Evolutionary conservation across 139 green algal genomes (phyloP).

Genomic region (Coelastrella sp.): DNA sequence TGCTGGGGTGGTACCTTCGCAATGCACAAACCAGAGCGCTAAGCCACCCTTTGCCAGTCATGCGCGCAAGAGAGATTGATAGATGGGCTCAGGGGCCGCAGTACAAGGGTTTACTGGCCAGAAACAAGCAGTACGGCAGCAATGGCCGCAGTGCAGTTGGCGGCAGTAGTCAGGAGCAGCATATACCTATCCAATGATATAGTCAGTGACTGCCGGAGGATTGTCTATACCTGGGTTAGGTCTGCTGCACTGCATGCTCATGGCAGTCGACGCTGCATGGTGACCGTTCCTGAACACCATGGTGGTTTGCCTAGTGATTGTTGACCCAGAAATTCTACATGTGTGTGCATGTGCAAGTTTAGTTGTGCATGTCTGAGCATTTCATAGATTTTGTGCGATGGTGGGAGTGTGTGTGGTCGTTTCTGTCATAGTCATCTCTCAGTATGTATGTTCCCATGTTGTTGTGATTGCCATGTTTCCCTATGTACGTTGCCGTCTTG

Average conservation of each 20-base stretch:
- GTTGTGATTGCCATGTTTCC: no score
- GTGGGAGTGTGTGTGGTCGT: no score
- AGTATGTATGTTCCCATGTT: no score
- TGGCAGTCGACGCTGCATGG: no score
- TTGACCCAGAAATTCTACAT: no score
- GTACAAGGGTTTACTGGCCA: constrained; percentile 66
- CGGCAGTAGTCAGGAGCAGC: background rate
- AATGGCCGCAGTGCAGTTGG: background rate
- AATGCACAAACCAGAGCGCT: constrained; percentile 90
- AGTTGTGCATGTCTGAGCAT: no score
- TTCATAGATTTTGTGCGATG: no score
- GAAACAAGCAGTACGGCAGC: constrained; percentile 45
- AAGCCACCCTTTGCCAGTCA: constrained; percentile 90
- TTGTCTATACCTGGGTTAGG: background rate
- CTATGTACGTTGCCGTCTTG: no score
- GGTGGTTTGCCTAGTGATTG: no score
- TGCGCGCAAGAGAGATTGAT: constrained; percentile 91
- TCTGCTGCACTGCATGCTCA: background rate
- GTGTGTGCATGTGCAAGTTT: no score
- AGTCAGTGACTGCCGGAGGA: background rate
- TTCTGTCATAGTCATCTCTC: no score
- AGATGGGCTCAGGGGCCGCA: constrained; percentile 75
- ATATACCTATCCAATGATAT: background rate
- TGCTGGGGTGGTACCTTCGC: constrained; percentile 88
- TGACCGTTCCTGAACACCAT: no score